Base-by-base conservation (phyloP, 2,329 filamentous ascomycete genomes). In the Blastomyces emzantsi region DNA sequence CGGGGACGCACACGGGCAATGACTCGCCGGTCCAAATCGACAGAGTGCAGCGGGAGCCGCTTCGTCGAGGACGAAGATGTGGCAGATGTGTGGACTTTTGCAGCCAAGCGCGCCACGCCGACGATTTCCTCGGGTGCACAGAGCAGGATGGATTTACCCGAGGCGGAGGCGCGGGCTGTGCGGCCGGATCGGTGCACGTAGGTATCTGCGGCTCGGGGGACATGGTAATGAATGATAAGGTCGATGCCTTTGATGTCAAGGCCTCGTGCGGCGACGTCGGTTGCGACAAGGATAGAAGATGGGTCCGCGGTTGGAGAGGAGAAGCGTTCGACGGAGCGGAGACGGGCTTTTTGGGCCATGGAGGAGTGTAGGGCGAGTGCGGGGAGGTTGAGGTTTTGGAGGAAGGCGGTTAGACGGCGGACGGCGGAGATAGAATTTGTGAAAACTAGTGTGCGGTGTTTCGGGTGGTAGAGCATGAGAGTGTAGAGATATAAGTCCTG, bases 161-260 rank as follows among this genome's bases (percentile, higher is more conserved):
- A 85, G 15, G 85, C 85, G 25, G 87, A 84, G 2, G 90, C 93
- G 71, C 94, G 90, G 1, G 94, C 94, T 0, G 94, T 97, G 67
- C 94, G 90, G 15, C 94, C 94, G 0, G 94, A 97, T 30, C 94
- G 87, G 73, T 99, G 94, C 17, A 99, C 92, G 73, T 99, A 99
- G 58, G 89, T 89, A 74, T 97, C 93, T 43, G 94, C 94, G 0
- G 91, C 83, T 64, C 92, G 89, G 1, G 94, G 94, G 0, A 97
- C 87, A 75, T 99, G 93, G 78, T 99, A 99, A 77, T 99, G 94
- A 22, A 99, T 80, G 19, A 99, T 89, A 17, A 96, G 83, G 69
- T 97, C 89, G 57, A 97, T 91, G 43, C 87, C 86, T 56, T 90
- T 88, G 69, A 99, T 97, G 74, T 99, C 94, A 58, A 99, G 86